Percentiles rank a stretch among this genome's conserved stretches.
These are phyloP conservation scores for Termitomyces sp. DNA, from an alignment of 768 basidiomycete species.

Conservation along the genomic window DNA sequence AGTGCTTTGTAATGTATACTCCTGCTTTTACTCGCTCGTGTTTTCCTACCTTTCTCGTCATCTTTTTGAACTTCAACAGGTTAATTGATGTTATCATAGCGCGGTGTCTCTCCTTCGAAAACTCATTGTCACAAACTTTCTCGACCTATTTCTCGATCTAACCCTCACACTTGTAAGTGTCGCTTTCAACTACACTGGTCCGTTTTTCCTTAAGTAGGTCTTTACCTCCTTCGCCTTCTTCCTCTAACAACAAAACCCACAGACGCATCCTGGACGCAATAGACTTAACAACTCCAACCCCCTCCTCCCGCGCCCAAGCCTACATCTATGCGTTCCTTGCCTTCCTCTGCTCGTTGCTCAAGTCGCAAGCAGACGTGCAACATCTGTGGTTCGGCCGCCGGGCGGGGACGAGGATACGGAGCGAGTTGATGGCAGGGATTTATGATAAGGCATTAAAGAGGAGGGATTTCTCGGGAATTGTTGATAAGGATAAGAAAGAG, in stretches of 20 bases:
- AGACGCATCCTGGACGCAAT: constrained; percentile 60
- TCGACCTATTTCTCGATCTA: constrained; percentile 57
- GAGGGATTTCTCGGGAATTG: constrained; percentile 76
- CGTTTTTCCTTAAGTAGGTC: constrained; percentile 69
- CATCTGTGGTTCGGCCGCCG: constrained; percentile 80
- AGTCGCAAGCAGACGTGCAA: constrained; percentile 64
- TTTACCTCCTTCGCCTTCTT: not conserved
- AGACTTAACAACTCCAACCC: constrained; percentile 31
- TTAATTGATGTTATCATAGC: not conserved
- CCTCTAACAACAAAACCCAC: not conserved
- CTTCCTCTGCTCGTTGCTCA: constrained; percentile 54
- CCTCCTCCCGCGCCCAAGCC: constrained; percentile 22
- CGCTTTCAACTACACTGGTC: constrained; percentile 70
- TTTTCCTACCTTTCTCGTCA: too few relatives aligned
- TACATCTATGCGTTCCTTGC: constrained; percentile 78
- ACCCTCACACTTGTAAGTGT: constrained; percentile 63
- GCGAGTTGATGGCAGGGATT: constrained; percentile 78
- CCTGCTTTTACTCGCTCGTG: too few relatives aligned
- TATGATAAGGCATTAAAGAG: constrained; percentile 86
- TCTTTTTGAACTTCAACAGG: too few relatives aligned
- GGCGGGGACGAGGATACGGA: constrained; percentile 65
- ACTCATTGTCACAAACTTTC: constrained; percentile 38
- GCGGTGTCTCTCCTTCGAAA: constrained; percentile 32
- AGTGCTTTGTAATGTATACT: constrained; percentile 3
- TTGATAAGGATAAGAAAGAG: constrained; percentile 38